phyloP scores from a whole-genome alignment of 352 stramenopile genomes.

The Pythium apleroticum region DNA sequence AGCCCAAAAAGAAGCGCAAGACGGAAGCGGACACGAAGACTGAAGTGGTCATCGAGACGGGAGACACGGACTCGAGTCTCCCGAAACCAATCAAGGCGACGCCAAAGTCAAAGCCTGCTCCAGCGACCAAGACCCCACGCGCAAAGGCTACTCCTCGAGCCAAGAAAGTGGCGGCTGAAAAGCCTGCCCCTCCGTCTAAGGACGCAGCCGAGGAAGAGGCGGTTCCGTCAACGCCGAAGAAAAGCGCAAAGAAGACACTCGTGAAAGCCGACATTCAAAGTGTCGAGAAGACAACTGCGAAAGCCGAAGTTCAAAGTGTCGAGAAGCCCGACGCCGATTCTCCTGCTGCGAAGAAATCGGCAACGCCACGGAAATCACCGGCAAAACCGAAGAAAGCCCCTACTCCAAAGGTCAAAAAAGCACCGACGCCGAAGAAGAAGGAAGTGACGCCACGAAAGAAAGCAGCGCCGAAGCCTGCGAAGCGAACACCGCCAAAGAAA shows the following conservation, averaged over 20 bases:
- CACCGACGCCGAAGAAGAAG: constrained; percentile 9
- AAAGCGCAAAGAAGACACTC: constrained; percentile 9
- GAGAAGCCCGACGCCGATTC: neutral
- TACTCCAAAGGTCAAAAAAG: constrained; percentile 2
- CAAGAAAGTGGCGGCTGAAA: constrained; percentile 3
- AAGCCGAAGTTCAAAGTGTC: no score
- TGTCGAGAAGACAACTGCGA: neutral
- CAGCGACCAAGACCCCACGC: neutral
- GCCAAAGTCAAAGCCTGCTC: constrained; percentile 10
- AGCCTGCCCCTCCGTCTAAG: neutral
- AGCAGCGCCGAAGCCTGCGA: constrained; percentile 2
- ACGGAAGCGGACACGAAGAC: neutral
- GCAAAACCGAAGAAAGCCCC: constrained; percentile 10
- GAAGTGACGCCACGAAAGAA: constrained; percentile 10
- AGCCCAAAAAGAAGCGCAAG: constrained; percentile 22
- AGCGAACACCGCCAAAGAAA: constrained; percentile 9
- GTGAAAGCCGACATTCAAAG: neutral
- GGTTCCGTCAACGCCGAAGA: constrained; percentile 15
- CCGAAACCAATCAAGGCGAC: neutral
- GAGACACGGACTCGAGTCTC: neutral
- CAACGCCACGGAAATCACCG: constrained; percentile 8
- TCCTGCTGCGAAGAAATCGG: neutral
- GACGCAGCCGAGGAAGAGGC: neutral
- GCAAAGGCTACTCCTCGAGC: constrained; percentile 1
- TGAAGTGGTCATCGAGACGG: neutral